Evolutionary conservation across 2,329 filamentous ascomycete genomes (phyloP), one percentile per base, ranked within the genome.

Genomic region (Chaetomium olivaceum): DNA sequence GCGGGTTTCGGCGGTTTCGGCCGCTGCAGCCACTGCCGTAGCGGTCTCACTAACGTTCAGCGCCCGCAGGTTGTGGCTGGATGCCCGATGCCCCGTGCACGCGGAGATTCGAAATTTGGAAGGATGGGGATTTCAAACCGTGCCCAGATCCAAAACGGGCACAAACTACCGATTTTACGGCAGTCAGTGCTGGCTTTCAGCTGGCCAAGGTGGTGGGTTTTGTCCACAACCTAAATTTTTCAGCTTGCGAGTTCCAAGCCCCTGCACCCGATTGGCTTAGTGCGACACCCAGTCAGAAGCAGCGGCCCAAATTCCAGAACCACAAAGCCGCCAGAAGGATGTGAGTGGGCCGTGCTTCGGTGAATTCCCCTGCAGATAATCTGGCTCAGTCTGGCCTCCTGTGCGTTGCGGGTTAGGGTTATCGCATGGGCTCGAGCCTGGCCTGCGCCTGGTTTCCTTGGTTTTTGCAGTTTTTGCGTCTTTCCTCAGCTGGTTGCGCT

Each of bases 151-250:
- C 39, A 46, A 36, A 56, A 61, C 59, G 25, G 23, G 16, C 27
- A 5, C 46, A 48, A 23, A 48, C 39, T 43, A 43, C 39, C 39
- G 39, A 43, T 43, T 43, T 43, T 43, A 1, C 39, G 39, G 39
- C 16, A 43, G 39, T 43, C 39, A n/a, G 21, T 23, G 46, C 6
- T 55, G 57, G 48, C 33, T 67, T 68, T 67, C 62, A 67, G 67
- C 61, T 57, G 65, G 51, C 62, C 65, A 68, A 52, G 62, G 62
- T 54, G 36, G 16, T 16, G 9, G 36, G 33, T 21, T 29, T 25
- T n/a, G 27, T 52, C 23, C 51, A 52, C 27, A 43, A 19, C 23
- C 21, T 23, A 4, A 11, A 14, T 19, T 43, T 62, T 68, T 68
- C 65, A 68, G 62, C 63, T 67, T 29, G 36, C 52, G 12, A 25